phyloP scores from a whole-genome alignment of 768 basidiomycete species.

The Hericium rajendrae region DNA sequence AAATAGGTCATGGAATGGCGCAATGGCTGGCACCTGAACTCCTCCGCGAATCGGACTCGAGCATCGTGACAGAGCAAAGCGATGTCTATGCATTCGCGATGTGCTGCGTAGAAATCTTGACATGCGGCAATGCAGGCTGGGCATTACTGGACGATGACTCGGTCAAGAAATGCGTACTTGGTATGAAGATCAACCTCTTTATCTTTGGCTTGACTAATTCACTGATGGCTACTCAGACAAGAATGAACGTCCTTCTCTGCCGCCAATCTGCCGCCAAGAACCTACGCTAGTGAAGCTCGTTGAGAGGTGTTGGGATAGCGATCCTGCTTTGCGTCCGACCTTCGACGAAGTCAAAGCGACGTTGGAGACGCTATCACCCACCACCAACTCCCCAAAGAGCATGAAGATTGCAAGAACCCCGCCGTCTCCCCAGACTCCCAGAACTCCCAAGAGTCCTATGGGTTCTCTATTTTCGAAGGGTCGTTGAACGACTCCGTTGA shows the following conservation, averaged over 20 bases:
- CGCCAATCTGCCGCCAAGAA: no score
- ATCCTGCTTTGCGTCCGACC: not conserved
- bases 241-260: no score
- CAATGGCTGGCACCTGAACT: constrained; percentile 69
- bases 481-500: no score
- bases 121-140: constrained; percentile 56
- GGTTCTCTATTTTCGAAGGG: no score
- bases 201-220: not conserved
- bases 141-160: constrained; percentile 36
- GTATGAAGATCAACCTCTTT: constrained; percentile 19
- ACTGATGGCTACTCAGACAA: not conserved
- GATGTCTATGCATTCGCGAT: constrained; percentile 69
- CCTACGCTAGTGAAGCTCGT: not conserved
- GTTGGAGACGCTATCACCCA: no score
- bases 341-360: not conserved
- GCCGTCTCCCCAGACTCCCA: no score
- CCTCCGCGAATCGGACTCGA: constrained; percentile 33
- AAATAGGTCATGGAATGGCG: constrained; percentile 46
- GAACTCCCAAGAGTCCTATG: no score
- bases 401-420: no score
- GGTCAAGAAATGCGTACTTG: constrained; percentile 40
- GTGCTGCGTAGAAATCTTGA: constrained; percentile 52
- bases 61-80: constrained; percentile 35
- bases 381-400: no score
- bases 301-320: not conserved